These are phyloP conservation scores for Trametes maxima DNA, from an alignment of 768 basidiomycete genomes.

Conservation along the genomic window DNA sequence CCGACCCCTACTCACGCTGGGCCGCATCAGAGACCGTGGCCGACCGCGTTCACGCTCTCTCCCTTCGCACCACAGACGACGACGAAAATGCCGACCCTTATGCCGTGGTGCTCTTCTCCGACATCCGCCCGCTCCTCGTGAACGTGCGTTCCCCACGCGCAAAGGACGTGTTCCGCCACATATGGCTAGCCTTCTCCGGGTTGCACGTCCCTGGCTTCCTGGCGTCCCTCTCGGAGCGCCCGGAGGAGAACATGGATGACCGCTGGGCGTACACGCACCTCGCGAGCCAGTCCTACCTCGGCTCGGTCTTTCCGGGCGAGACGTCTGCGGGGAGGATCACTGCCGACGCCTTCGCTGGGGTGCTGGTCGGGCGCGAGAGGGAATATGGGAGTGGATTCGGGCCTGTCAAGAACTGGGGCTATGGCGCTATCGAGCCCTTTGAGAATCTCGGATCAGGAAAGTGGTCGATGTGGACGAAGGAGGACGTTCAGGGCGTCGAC, in stretches of 20 bases:
- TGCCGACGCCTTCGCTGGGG: conserved; percentile 66
- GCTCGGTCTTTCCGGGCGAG: conserved; percentile 53
- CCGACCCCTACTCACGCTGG: conserved; percentile 74
- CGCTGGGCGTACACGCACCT: conserved; percentile 62
- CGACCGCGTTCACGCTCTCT: conserved; percentile 48
- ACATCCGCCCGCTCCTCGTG: conserved; percentile 61
- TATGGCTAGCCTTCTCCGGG: conserved; percentile 73
- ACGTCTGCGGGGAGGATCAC: conserved; percentile 36
- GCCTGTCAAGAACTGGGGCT: conserved; percentile 68
- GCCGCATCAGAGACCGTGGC: conserved; percentile 52
- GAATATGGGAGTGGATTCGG: conserved; percentile 65
- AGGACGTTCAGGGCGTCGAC: conserved; percentile 56
- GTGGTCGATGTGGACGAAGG: conserved; percentile 45
- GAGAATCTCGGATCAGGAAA: conserved; percentile 46
- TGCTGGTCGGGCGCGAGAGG: conserved; percentile 65
- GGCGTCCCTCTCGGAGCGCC: conserved; percentile 37
- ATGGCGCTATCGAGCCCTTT: conserved; percentile 54
- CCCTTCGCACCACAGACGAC: conserved; percentile 57
- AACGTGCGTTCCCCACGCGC: conserved; percentile 45
- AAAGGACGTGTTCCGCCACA: conserved; percentile 60
- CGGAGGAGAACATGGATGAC: conserved; percentile 58
- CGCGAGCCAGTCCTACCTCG: conserved; percentile 45
- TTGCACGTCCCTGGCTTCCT: conserved; percentile 71
- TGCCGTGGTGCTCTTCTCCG: conserved; percentile 69
- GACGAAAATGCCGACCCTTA: conserved; percentile 66